Conservation (phyloP, 768 basidiomycete species). For the Naematelia encephala region DNA sequence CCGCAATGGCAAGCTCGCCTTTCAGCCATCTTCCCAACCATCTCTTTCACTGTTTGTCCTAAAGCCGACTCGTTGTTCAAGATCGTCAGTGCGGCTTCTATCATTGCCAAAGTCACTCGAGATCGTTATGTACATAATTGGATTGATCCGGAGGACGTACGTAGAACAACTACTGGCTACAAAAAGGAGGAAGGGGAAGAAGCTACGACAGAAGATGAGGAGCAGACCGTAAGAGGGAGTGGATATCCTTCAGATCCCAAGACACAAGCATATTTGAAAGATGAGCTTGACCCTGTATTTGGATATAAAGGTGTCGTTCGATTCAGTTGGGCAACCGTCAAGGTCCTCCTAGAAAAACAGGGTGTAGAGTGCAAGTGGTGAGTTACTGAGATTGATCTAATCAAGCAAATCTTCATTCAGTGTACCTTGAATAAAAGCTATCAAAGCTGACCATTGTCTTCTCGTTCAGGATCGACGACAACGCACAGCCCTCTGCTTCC, state of each 20-base stretch:
- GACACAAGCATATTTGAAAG: constrained; percentile 79
- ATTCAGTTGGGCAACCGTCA: constrained; percentile 94
- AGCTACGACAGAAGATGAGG: constrained; percentile 16
- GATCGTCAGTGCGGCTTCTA: constrained; percentile 93
- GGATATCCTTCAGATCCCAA: constrained; percentile 98
- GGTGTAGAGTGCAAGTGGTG: constrained; percentile 81
- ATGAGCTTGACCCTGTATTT: constrained; percentile 77
- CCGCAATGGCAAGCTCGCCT: constrained; percentile 81
- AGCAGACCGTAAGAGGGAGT: constrained; percentile 59
- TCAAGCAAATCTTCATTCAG: too few species aligned
- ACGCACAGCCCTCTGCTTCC: constrained; percentile 66
- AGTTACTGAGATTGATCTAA: too few species aligned
- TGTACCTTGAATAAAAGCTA: too few species aligned
- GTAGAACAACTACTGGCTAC: neutral
- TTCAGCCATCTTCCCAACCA: constrained; percentile 72
- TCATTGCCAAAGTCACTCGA: constrained; percentile 92
- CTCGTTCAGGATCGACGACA: constrained; percentile 69
- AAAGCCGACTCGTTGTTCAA: constrained; percentile 97
- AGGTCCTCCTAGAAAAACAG: constrained; percentile 73
- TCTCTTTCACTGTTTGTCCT: constrained; percentile 79
- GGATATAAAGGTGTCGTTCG: constrained; percentile 86
- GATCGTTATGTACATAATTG: constrained; percentile 86
- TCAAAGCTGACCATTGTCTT: too few species aligned
- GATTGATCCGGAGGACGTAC: constrained; percentile 52
- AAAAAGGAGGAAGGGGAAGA: constrained; percentile 13